Base-by-base conservation (phyloP, 106 monocot species). In the Platanthera guangdongensis region DNA sequence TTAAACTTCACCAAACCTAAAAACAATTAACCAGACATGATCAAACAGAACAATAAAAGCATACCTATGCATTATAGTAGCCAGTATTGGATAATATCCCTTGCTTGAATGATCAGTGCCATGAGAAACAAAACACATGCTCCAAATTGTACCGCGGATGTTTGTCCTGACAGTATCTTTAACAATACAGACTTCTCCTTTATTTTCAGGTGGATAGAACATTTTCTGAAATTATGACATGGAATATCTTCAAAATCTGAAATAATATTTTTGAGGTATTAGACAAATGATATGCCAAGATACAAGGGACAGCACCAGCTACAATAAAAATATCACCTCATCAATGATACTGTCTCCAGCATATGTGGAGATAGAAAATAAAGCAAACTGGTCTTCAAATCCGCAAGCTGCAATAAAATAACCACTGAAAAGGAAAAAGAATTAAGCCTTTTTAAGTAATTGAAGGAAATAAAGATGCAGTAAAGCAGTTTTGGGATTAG, bases 191-290 rank as follows among this genome's bases (percentile, higher is more conserved):
- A 55, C 71, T 65, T 85, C 83, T 54, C 52, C 86, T 73, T 88
- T 82, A 75, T 74, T 82, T 88, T 94, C 92, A 80, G 89, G 67
- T 60, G 94, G 99, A 81, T 92, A 94, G 74, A 76, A 68, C 30
- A 88, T 80, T 88, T 92, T 92, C 99, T 99, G 91, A 88, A 91
- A 90, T 99, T 84, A 87, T 88, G 82, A 90, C 81, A 85, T 73
- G 80, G 84, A 87, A 90, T 76, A 89, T 85, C 87, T 87, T 92
- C 79, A 90, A 85, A 88, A 80, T 89, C 85, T 87, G 79, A 90
- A 92, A 92, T 78, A 78, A 84, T 85, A 83, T 50, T 80, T 83
- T 74, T 74, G 73, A 71, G 72, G 83, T 74, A 92, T 84, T 78
- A 92, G 82, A 80, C 73, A 32, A 68, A 77, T 15, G 16, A 82